Conservation (phyloP, 2,329 filamentous ascomycete species). For the Fusarium sp. region DNA sequence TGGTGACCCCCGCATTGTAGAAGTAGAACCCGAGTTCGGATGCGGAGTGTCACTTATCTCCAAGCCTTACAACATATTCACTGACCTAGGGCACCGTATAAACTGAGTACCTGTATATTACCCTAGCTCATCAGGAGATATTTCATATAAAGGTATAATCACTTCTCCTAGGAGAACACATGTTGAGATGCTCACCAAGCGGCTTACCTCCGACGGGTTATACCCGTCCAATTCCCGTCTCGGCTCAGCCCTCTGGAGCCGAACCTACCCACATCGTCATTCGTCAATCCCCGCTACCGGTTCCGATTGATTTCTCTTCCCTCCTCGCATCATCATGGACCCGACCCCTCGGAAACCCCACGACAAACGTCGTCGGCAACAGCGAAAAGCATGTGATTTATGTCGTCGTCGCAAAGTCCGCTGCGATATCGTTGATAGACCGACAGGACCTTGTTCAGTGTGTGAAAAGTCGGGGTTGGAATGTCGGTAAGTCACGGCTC, state of each 20-base stretch:
- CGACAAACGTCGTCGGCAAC: constrained; percentile 47
- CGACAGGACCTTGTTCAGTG: constrained; percentile 37
- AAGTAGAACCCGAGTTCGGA: no score
- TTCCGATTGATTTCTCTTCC: constrained; percentile 39
- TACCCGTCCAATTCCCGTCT: not conserved
- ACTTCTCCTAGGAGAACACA: no score
- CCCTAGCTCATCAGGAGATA: no score
- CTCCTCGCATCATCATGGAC: constrained; percentile 14
- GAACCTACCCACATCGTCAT: constrained; percentile 15
- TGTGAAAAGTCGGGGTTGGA: constrained; percentile 45
- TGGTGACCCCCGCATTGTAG: constrained; percentile 1
- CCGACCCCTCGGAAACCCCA: not conserved
- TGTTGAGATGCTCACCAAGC: no score
- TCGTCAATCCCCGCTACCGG: constrained; percentile 11
- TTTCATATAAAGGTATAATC: no score
- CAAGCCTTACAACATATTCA: no score
- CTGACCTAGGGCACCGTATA: no score
- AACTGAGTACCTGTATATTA: no score
- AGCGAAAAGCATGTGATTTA: constrained; percentile 45
- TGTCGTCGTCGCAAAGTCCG: constrained; percentile 45
- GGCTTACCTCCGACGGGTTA: not conserved
- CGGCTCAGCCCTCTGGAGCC: constrained; percentile 18
- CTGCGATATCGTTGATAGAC: constrained; percentile 39
- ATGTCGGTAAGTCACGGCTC: constrained; percentile 43
- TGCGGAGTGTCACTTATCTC: no score